Evolutionary conservation across 352 stramenopile species (phyloP), one percentile per base, ranked within the genome.

Genomic region (Phytophthora sp.): DNA sequence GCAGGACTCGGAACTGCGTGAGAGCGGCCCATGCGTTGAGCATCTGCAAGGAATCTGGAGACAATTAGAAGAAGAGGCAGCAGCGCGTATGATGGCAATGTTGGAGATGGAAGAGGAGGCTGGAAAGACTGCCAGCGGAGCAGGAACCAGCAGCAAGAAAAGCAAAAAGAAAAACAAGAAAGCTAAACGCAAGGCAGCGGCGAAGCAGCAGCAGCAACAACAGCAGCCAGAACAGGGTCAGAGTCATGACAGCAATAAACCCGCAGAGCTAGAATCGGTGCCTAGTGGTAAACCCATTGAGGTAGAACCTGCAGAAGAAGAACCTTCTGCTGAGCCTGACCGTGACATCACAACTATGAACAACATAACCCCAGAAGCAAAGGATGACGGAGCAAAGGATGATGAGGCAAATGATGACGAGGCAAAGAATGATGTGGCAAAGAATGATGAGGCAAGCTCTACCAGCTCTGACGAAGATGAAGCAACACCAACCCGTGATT

Each of bases 111-210:
- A 95, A 46, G 84, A 90, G 44, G 68, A 72, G n/a, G 44, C 57
- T 3, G 32, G 35, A n/a, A 70, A 64, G 11, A 60, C 24, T 28
- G 51, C 39, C 8, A 69, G 12, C 32, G 37, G 20, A 32, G 27
- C 44, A 27, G 13, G 9, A 15, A 21, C 38, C 1, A 72, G 32
- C 24, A 54, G 35, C 28, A 90, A 87, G 45, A 87, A 79, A 51
- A 70, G 17, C 57, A 93, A 89, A 66, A 94, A 91, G 70, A 89
- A 89, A 60, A 81, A 78, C 38, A 89, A 91, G 54, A 91, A 88
- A 17, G 66, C 67, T 0, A 93, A 93, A 66, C 79, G 82, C 17
- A 88, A 86, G 48, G 63, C 69, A 0, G 59, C 62, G 39, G 56
- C 51, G 20, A 66, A 77, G 30, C 68, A 71, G 18, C 73, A 79